These are phyloP conservation scores for Pelargonium citronellum DNA, from an alignment of 441 rosid species.

Conservation along the genomic window DNA sequence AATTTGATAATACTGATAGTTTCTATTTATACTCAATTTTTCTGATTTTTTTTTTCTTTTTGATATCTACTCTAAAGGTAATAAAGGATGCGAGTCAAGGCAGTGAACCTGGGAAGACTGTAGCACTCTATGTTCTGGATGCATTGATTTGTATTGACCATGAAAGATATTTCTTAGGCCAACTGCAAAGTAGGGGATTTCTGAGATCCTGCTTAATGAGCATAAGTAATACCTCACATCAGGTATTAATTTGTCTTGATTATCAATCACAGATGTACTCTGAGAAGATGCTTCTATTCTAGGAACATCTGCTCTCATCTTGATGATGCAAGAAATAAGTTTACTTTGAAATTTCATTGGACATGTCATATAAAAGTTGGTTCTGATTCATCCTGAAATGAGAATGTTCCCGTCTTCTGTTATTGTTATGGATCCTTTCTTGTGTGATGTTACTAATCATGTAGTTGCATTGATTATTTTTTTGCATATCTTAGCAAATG, in stretches of 20 bases:
- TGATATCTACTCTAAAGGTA: conserved; percentile 39
- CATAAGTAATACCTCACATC: conserved; percentile 62
- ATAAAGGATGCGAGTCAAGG: conserved; percentile 87
- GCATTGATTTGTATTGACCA: conserved; percentile 78
- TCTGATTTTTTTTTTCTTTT: not conserved
- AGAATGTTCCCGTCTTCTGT: not conserved
- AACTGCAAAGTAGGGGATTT: conserved; percentile 95
- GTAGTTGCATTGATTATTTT: conserved; percentile 1
- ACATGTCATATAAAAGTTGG: conserved; percentile 1
- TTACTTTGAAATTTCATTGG: not conserved
- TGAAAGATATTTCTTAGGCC: conserved; percentile 79
- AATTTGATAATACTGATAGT: not conserved
- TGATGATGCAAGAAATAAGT: not conserved
- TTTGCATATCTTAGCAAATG: not conserved
- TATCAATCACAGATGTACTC: not conserved
- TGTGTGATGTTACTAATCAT: not conserved
- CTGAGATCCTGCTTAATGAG: conserved; percentile 66
- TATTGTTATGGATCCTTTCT: not conserved
- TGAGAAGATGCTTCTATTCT: not conserved
- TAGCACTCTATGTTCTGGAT: conserved; percentile 89
- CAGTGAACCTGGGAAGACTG: conserved; percentile 87
- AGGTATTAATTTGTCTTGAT: conserved; percentile 38
- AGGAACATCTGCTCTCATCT: not conserved
- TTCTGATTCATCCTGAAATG: not conserved
- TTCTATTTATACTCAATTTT: not conserved